phyloP scores from a whole-genome alignment of 1,139 yeast genomes.

The Candida albicans region DNA sequence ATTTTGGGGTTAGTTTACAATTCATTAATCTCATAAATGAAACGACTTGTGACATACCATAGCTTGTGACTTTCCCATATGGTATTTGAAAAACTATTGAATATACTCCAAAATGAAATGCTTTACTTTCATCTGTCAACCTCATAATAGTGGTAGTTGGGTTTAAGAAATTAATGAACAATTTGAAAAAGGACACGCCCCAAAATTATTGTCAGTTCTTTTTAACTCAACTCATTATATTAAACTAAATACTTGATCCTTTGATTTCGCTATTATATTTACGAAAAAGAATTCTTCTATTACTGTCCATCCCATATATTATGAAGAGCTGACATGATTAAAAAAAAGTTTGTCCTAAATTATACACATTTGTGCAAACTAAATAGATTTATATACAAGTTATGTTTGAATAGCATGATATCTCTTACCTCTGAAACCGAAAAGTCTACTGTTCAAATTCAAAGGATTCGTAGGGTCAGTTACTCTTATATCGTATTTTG shows the following conservation, averaged over 20 bases:
- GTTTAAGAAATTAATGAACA: neutral
- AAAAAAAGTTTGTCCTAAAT: too few relatives aligned
- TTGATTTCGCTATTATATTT: too few relatives aligned
- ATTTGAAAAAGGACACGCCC: too few relatives aligned
- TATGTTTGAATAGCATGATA: conserved; percentile 33
- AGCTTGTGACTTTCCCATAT: conserved; percentile 63
- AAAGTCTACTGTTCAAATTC: conserved; percentile 85
- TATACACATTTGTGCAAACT: neutral
- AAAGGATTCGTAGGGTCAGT: conserved; percentile 88
- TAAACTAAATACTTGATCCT: too few relatives aligned
- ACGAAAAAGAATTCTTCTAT: too few relatives aligned
- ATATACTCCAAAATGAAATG: conserved; percentile 64
- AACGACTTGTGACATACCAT: conserved; percentile 41
- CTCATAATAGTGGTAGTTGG: conserved; percentile 2
- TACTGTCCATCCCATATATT: too few relatives aligned
- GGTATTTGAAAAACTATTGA: conserved; percentile 57
- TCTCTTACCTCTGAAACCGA: conserved; percentile 94
- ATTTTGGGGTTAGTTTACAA: neutral
- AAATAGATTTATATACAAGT: neutral
- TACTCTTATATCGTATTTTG: conserved; percentile 94
- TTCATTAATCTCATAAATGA: neutral
- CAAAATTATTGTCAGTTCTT: too few relatives aligned
- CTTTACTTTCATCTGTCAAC: conserved; percentile 49
- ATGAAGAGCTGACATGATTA: too few relatives aligned
- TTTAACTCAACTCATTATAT: too few relatives aligned